Evolutionary conservation across 768 basidiomycete genomes (phyloP).

Genomic region (Infundibulicybe gibba): DNA sequence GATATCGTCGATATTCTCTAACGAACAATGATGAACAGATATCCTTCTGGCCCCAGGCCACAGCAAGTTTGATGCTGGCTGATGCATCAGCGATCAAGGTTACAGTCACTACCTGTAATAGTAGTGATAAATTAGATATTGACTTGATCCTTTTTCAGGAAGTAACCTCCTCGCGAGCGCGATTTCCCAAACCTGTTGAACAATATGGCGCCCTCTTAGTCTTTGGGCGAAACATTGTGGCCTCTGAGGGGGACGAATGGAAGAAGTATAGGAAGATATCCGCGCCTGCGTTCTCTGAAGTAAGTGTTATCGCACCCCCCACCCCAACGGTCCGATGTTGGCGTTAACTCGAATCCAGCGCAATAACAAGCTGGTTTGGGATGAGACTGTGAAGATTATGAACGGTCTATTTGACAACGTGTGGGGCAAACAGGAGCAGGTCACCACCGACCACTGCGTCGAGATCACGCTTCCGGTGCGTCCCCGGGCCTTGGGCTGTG

Average conservation of each 20-base stretch:
- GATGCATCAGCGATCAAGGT: conserved; percentile 41
- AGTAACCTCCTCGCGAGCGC: conserved; percentile 41
- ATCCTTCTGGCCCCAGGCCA: conserved; percentile 19
- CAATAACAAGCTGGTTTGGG: conserved; percentile 48
- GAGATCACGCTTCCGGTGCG: conserved; percentile 54
- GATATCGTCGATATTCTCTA: neutral
- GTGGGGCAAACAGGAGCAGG: conserved; percentile 38
- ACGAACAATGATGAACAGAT: conserved; percentile 14
- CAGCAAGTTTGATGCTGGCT: conserved; percentile 24
- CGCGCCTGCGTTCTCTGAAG: conserved; percentile 66
- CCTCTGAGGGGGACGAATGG: conserved; percentile 64
- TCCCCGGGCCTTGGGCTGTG: neutral
- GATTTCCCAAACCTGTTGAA: conserved; percentile 55
- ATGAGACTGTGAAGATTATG: conserved; percentile 11
- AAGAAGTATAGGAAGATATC: conserved; percentile 60
- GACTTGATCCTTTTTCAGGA: conserved; percentile 31
- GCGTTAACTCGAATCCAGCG: conserved; percentile 26
- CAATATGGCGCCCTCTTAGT: conserved; percentile 41
- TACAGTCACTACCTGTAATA: neutral
- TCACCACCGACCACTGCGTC: conserved; percentile 41
- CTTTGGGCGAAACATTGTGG: conserved; percentile 63
- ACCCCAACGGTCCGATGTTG: neutral
- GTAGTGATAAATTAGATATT: neutral
- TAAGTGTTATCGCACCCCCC: no score
- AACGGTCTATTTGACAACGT: conserved; percentile 20